Evolutionary conservation across 192 early-diverging fungal species (phyloP), one percentile per base, ranked within the genome.

Genomic region (Coemansia sp.): DNA sequence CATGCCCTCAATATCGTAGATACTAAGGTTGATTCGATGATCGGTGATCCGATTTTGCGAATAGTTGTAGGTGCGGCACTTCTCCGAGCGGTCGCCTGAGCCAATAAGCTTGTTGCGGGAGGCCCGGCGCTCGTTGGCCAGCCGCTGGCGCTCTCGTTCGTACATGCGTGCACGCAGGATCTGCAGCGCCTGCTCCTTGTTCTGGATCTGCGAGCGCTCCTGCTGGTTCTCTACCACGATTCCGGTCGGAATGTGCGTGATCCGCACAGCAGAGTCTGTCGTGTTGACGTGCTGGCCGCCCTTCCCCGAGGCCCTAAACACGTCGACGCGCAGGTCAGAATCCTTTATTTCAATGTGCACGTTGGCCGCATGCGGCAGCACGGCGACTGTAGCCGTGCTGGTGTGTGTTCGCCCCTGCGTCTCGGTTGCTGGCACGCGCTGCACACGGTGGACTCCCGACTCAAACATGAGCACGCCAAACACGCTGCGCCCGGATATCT

Each of bases 221-320:
- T 89, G 90, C 80, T 97, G 95, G 73, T 91, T 92, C 28, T 87
- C 80, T 5, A 95, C 90, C 6, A 85, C 82, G 32, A 95, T 87
- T 0, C 95, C 95, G 3, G 93, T 93, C 6, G 97, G 92, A 21
- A 96, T 60, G 80, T 98, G 97, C 7, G 91, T 95, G 25, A 98
- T 84, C 5, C 95, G 84, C 55, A 97, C 93, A 6, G 96, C 95
- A 62, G 88, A 90, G 53, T 97, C 94, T 0, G 96, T 97, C 3
- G 89, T 97, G 53, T 97, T 98, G 6, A 97, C 95, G 65, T 96
- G 94, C 83, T 92, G 91, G 14, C 91, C 91, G n/a, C 91, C 91
- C n/a, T 86, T 84, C 11, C 91, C 91, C 12, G 85, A 87, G 23
- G 91, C 86, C 6, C 91, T 77, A 59, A 85, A 91, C 27, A 85